Evolutionary conservation across 148 eudicot species (phyloP).

Genomic region (Vaccinium vitisidaea): DNA sequence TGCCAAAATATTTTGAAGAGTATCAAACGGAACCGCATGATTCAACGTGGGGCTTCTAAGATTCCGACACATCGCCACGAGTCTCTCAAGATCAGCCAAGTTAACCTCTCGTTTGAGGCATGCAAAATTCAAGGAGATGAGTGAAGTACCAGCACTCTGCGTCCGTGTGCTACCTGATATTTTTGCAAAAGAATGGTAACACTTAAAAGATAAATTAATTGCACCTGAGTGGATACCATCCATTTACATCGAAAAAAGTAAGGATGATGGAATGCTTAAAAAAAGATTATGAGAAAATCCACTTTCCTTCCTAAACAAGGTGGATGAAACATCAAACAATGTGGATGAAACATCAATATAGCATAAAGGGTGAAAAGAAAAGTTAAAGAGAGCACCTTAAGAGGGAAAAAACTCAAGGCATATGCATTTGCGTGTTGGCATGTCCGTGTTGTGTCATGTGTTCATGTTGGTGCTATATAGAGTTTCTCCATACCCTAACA

Average conservation of each 20-base stretch:
- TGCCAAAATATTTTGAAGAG: slow-evolving; percentile 49
- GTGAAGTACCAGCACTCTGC: slow-evolving; percentile 60
- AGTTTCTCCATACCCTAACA: too few relatives aligned
- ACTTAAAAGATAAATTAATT: slow-evolving; percentile 28
- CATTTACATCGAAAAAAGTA: not conserved
- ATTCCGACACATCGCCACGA: slow-evolving; percentile 60
- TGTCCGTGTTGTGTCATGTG: too few relatives aligned
- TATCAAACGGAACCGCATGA: slow-evolving; percentile 58
- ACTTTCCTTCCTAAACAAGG: not conserved
- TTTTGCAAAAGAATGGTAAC: slow-evolving; percentile 61
- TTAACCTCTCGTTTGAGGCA: slow-evolving; percentile 79
- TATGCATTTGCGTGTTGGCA: too few relatives aligned
- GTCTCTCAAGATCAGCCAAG: slow-evolving; percentile 61
- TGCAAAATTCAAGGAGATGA: slow-evolving; percentile 76
- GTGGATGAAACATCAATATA: not conserved
- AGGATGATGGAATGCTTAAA: not conserved
- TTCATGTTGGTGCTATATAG: too few relatives aligned
- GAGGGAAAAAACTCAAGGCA: not conserved
- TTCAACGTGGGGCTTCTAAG: slow-evolving; percentile 61
- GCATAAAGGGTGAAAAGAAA: not conserved
- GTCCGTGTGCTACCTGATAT: slow-evolving; percentile 57
- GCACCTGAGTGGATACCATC: slow-evolving; percentile 6
- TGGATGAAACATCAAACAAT: not conserved
- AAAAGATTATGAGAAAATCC: not conserved
- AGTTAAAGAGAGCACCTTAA: slow-evolving; percentile 36